A percentile compares a stretch with the other conserved stretches of the same genome.
Conservation (phyloP, 106 monocot genomes). For the Posidonia australis region DNA sequence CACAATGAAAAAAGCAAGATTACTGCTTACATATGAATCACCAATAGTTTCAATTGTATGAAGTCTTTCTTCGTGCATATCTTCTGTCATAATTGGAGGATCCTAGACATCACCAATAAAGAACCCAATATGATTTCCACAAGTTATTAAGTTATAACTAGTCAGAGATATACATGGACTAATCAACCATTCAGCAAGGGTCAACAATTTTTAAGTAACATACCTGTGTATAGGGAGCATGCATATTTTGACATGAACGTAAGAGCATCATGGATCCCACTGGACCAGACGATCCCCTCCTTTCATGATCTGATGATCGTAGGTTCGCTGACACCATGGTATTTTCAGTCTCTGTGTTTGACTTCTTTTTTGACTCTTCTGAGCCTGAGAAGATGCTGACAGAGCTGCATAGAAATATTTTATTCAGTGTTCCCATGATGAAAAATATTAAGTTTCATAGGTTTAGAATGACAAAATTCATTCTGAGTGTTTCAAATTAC, state of each 20-base stretch:
- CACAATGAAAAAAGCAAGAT: neutral
- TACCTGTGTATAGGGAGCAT: constrained; percentile 89
- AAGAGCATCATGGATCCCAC: constrained; percentile 75
- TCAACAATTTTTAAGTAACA: neutral
- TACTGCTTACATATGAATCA: constrained; percentile 64
- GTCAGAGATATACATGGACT: neutral
- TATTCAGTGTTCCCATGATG: neutral
- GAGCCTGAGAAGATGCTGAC: neutral
- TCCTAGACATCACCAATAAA: constrained; percentile 31
- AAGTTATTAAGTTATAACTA: too few relatives aligned
- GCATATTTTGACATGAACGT: constrained; percentile 69
- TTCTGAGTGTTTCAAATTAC: too few relatives aligned
- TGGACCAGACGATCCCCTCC: constrained; percentile 66
- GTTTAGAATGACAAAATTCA: too few relatives aligned
- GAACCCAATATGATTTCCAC: constrained; percentile 1
- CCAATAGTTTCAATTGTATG: constrained; percentile 76
- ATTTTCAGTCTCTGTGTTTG: constrained; percentile 10
- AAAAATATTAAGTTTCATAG: too few relatives aligned
- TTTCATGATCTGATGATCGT: constrained; percentile 16
- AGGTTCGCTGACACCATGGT: constrained; percentile 10
- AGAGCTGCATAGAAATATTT: neutral
- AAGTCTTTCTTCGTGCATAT: constrained; percentile 99
- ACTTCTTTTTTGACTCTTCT: constrained; percentile 10
- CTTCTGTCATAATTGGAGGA: constrained; percentile 93
- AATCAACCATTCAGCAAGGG: neutral